These are phyloP conservation scores for Aphanomyces stellatus DNA, from an alignment of 352 stramenopile genomes.

Conservation along the genomic window DNA sequence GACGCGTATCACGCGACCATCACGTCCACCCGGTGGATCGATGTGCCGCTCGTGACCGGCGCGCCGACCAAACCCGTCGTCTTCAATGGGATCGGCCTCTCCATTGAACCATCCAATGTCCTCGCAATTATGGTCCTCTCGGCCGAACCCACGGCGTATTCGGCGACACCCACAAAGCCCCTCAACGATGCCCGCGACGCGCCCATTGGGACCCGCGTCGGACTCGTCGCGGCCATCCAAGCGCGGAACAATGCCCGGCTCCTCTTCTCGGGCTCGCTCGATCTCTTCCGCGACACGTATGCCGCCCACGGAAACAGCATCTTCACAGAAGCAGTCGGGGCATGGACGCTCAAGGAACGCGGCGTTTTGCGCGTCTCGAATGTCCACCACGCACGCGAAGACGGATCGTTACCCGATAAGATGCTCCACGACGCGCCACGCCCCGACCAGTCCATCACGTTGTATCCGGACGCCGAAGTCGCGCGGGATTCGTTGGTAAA, in stretches of 20 bases:
- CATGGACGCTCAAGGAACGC: slow-evolving; percentile 84
- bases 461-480: slow-evolving; percentile 86
- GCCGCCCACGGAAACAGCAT: slow-evolving; percentile 60
- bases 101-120: slow-evolving; percentile 73
- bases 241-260: slow-evolving; percentile 87
- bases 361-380: slow-evolving; percentile 84
- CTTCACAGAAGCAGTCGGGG: slow-evolving; percentile 60
- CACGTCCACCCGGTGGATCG: slow-evolving; percentile 53
- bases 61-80: slow-evolving; percentile 50
- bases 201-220: slow-evolving; percentile 54
- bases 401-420: slow-evolving; percentile 73
- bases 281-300: slow-evolving; percentile 86
- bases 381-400: slow-evolving; percentile 73
- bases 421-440: slow-evolving; percentile 85
- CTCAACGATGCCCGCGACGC: slow-evolving; percentile 32
- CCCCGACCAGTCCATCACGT: slow-evolving; percentile 79
- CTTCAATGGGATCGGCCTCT: slow-evolving; percentile 76
- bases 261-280: slow-evolving; percentile 78
- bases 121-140: slow-evolving; percentile 71
- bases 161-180: slow-evolving; percentile 62
- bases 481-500: slow-evolving; percentile 76
- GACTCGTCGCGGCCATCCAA: slow-evolving; percentile 79
- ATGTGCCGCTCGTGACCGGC: slow-evolving; percentile 56
- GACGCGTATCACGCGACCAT: slow-evolving; percentile 80
- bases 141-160: slow-evolving; percentile 75